phyloP scores from a whole-genome alignment of 768 basidiomycete genomes.

The Agrocybe pediades region DNA sequence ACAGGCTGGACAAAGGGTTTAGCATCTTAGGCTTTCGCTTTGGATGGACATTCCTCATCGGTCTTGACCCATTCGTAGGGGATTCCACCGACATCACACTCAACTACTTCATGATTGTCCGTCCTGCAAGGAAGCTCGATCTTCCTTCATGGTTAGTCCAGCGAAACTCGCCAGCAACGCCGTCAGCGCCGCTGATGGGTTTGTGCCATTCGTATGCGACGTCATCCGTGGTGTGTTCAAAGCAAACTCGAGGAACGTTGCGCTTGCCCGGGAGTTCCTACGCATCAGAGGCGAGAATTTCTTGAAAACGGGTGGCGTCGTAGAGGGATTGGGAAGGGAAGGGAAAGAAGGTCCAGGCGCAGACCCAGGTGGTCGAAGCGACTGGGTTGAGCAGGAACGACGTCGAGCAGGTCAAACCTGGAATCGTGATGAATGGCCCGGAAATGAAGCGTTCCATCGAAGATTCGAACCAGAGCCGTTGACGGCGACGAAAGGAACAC shows the following conservation, averaged over 20 bases:
- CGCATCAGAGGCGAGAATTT: slow-evolving; percentile 76
- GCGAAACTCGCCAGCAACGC: slow-evolving; percentile 75
- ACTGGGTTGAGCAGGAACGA: slow-evolving; percentile 29
- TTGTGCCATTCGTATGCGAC: slow-evolving; percentile 76
- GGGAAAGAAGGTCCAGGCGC: slow-evolving; percentile 14
- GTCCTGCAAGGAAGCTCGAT: slow-evolving; percentile 76
- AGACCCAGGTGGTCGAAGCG: slow-evolving; percentile 9
- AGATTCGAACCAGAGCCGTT: neutral
- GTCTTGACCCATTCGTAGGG: slow-evolving; percentile 70
- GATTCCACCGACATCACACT: slow-evolving; percentile 63
- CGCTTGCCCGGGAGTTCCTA: slow-evolving; percentile 82
- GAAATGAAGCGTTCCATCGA: slow-evolving; percentile 23
- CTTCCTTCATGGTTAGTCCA: slow-evolving; percentile 63
- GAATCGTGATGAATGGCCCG: slow-evolving; percentile 45
- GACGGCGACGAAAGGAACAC: neutral
- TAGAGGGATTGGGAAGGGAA: slow-evolving; percentile 23
- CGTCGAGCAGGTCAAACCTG: slow-evolving; percentile 51
- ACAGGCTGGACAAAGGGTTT: slow-evolving; percentile 89
- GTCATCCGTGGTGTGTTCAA: slow-evolving; percentile 77
- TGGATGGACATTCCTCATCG: slow-evolving; percentile 86
- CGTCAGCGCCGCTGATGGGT: slow-evolving; percentile 64
- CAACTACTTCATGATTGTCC: slow-evolving; percentile 77
- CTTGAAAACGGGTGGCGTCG: slow-evolving; percentile 48
- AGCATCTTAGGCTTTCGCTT: slow-evolving; percentile 77
- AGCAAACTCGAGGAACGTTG: slow-evolving; percentile 88